These are phyloP conservation scores for Corniculantispora saksenae DNA, from an alignment of 2,329 filamentous ascomycete genomes.

Conservation along the genomic window DNA sequence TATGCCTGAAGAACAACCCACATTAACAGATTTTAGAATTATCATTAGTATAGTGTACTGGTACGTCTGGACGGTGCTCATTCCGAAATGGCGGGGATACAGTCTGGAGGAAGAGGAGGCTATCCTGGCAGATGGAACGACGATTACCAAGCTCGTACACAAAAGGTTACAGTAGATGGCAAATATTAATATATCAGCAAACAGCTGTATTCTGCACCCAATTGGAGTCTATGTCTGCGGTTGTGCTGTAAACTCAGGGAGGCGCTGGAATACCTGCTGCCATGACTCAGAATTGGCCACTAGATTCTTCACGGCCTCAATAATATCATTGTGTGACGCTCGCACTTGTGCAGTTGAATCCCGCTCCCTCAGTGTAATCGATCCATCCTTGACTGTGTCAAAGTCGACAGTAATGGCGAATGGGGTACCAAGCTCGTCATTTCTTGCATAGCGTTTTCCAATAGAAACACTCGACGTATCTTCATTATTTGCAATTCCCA, in stretches of 20 bases:
- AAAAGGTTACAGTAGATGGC: slow-evolving; percentile 16
- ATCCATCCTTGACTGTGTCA: slow-evolving; percentile 80
- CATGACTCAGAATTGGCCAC: slow-evolving; percentile 50
- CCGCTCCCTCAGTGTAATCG: slow-evolving; percentile 79
- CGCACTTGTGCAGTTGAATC: slow-evolving; percentile 85
- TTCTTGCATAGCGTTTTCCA: slow-evolving; percentile 83
- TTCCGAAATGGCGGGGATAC: slow-evolving; percentile 62
- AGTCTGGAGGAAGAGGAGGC: slow-evolving; percentile 61
- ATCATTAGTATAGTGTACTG: slow-evolving; percentile 64
- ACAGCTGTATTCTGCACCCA: too few relatives aligned
- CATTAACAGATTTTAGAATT: slow-evolving; percentile 42
- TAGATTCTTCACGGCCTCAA: slow-evolving; percentile 62
- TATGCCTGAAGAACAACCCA: too few relatives aligned
- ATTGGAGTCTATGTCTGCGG: too few relatives aligned
- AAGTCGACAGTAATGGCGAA: slow-evolving; percentile 89
- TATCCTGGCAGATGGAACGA: slow-evolving; percentile 66
- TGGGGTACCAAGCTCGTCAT: slow-evolving; percentile 87
- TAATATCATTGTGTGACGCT: slow-evolving; percentile 71
- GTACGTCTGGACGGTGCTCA: slow-evolving; percentile 63
- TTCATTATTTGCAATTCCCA: slow-evolving; percentile 73
- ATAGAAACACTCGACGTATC: slow-evolving; percentile 84
- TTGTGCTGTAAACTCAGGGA: background rate
- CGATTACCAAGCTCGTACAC: slow-evolving; percentile 58
- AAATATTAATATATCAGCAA: background rate
- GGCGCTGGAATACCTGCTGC: slow-evolving; percentile 35